Base-by-base conservation (phyloP, 345 rosid genomes). In the Nephelium lappaceum region DNA sequence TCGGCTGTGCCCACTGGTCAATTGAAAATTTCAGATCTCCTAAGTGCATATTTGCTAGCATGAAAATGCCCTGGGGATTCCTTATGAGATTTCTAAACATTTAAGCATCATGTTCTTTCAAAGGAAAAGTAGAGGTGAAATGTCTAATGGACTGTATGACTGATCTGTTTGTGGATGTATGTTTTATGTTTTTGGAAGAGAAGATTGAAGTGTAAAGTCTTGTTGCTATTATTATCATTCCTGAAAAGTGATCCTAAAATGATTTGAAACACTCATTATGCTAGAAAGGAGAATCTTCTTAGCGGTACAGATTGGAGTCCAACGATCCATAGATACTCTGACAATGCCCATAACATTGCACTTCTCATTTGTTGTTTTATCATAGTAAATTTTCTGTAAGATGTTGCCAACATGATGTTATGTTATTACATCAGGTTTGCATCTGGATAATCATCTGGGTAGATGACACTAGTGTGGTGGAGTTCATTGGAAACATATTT, bases 391-490 rank as follows among this genome's bases (percentile, higher is more conserved):
- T 71, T 41, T n/a, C 12, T 69, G 58, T 58, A 21, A 77, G 81
- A 16, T 39, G 49, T 84, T 80, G 62, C 70, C 61, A 14, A 27
- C 67, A 63, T 74, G 81, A 73, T 49, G 57, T 81, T 60, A 73
- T 49, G 57, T 81, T 60, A 69, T 82, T 80, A 45, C 60, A 72
- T 79, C 94, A 97, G 99, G 84, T 87, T 85, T 87, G 91, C 86
- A 86, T 97, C 84, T 97, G 99, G 98, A 81, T 83, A 43, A 91
- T 84, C 86, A 90, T 94, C 74, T 97, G 98, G 98, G 73, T 93
- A 62, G 81, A 93, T 80, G 91, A 94, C 81, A 97, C 90, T 88
- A 85, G 91, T 16, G 83, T 74, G 8, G 92, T 93, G 84, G 90
- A 88, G 82, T 85, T 93, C 76, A 79, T 88, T 76, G 99, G 97